These are phyloP conservation scores for Cercospora citrullina DNA, from an alignment of 2,329 filamentous ascomycete genomes.

Conservation along the genomic window DNA sequence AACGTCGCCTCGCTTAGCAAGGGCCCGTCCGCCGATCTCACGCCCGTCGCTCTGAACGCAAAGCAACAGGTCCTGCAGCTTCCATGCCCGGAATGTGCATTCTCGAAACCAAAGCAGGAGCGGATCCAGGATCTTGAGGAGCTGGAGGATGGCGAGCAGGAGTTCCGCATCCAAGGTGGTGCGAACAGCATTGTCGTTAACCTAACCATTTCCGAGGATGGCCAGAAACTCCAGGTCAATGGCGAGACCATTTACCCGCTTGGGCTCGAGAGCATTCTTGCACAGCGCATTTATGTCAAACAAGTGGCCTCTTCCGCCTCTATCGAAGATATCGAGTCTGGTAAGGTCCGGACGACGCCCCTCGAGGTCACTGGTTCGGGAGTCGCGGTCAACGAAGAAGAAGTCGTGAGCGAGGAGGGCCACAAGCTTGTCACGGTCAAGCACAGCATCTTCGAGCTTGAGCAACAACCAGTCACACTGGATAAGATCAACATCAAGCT, in stretches of 20 bases:
- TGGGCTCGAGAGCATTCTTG: conserved; percentile 15
- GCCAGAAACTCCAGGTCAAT: conserved; percentile 56
- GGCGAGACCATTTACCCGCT: conserved; percentile 60
- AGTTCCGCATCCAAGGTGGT: conserved; percentile 37
- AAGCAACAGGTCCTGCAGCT: conserved; percentile 50
- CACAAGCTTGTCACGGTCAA: conserved; percentile 57
- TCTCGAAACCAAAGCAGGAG: conserved; percentile 37
- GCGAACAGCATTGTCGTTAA: conserved; percentile 47
- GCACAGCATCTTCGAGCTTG: conserved; percentile 62
- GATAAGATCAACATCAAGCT: conserved; percentile 61
- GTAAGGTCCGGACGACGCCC: conserved; percentile 40
- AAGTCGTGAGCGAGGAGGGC: conserved; percentile 54
- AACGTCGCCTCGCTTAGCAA: conserved; percentile 44
- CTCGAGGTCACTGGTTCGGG: conserved; percentile 35
- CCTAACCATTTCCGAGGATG: conserved; percentile 54
- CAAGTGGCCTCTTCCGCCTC: conserved; percentile 32
- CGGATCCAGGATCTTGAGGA: conserved; percentile 24
- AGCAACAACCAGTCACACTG: conserved; percentile 52
- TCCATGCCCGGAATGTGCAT: conserved; percentile 57
- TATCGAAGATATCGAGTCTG: conserved; percentile 28
- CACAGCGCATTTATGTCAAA: conserved; percentile 26
- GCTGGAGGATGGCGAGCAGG: conserved; percentile 26
- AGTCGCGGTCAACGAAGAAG: conserved; percentile 42
- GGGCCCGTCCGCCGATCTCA: conserved; percentile 22
- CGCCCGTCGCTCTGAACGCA: conserved; percentile 38